Evolutionary conservation across 1,284 basidiomycete genomes (phyloP), one percentile per base, ranked within the genome.

Genomic region (Naganishia albida): DNA sequence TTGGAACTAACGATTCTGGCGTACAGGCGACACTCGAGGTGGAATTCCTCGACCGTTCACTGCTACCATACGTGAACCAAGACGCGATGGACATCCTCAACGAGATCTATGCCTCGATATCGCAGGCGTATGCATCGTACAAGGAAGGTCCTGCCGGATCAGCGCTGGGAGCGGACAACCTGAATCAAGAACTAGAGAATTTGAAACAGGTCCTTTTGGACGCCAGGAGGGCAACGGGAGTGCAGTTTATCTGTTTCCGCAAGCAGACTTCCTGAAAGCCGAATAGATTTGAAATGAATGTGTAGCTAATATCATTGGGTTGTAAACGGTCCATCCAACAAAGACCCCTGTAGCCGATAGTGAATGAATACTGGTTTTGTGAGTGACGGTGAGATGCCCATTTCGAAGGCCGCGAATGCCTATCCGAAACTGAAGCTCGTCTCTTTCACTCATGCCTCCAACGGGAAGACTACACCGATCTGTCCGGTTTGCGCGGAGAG

Each of bases 41-140:
- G 71, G 96, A 99, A 80, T 99, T 98, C 80, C 87, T 98, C 80
- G 94, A 99, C 78, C 95, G 98, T 80, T 94, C 91, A 6, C 83
- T 99, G 44, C 86, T 88, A 34, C 87, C 88, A 67, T 95, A 94
- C 77, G 89, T 98, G 51, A 90, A 90, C 3, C 82, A 87, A 0
- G 75, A 84, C 4, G 91, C 95, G 4, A 89, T 90, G 62, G 85
- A 86, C 73, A 89, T 86, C 50, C 84, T 99, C 28, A 90, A 91
- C 48, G 88, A 93, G 66, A 85, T 98, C 42, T 99, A 99, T 81
- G 90, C 89, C 74, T 91, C 89, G 72, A 97, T 99, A 72, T 93
- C 92, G 25, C 86, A 91, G 75, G 89, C 91, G 28, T 98, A 98
- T 79, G 84, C 87, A 30, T 89, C 91, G 77, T 50, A 54, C 44